Base-by-base conservation (phyloP, 768 basidiomycete genomes). In the button mushroom (Agaricus bisporus) region DNA sequence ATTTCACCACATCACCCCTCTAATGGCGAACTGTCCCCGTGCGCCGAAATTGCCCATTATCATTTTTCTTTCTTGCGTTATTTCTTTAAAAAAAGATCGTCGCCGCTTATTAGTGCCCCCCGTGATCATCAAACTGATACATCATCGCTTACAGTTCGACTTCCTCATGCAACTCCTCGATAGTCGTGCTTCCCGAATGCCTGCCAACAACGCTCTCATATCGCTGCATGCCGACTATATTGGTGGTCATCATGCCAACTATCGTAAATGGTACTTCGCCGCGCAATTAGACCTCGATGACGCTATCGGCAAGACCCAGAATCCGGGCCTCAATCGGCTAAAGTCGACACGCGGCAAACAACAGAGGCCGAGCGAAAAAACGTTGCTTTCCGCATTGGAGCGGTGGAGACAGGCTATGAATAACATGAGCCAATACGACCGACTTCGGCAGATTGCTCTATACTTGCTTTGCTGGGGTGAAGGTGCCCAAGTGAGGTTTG, bases 261-360 rank as follows among this genome's bases (percentile, higher is more conserved):
- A 98, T 73, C 90, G 97, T 57, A 98, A 98, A 73, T 98, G 97
- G 97, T 99, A 99, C 73, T 99, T 98, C 68, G 97, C 95, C 26
- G 94, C 95, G 17, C 97, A 99, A 68, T 84, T 99, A 56, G 95
- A 98, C 68, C 86, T 98, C 41, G 97, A 99, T 68, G 97, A 99
- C 61, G 95, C 94, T 45, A 86, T 98, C 49, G 97, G 95, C 26
- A 83, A 88, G 56, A 79, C 81, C 5, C 92, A 97, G 64, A 98
- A 97, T 66, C 91, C 93, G 0, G 95, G 95, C 53, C 74, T 97
- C 4, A 81, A 81, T 46, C 86, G 91, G 9, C 79, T 95, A n/a
- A 80, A 82, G 55, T 89, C 90, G 3, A 83, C 85, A 55, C 74
- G 78, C 28, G 68, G 72, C 55, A 70, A 54, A 41, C 41, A 59